Conservation (phyloP, 768 basidiomycete genomes). For the Pisolithus marmoratus region DNA sequence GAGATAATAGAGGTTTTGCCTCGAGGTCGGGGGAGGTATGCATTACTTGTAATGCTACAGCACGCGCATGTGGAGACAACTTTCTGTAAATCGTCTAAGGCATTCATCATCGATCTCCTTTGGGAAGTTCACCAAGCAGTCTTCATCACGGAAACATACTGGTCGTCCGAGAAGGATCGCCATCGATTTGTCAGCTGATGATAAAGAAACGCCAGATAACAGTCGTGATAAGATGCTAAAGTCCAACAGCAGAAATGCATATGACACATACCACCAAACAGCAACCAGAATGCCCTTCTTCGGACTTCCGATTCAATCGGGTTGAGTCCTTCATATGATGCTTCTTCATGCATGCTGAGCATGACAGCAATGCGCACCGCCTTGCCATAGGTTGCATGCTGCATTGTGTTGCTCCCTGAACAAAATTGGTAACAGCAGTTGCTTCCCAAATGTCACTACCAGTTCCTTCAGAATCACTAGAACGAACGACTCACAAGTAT, state of each 20-base stretch:
- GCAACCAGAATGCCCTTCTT: slow-evolving; percentile 83
- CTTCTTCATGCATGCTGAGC: slow-evolving; percentile 82
- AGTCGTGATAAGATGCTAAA: too few relatives aligned
- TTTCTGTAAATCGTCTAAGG: slow-evolving; percentile 13
- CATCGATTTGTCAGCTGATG: slow-evolving; percentile 82
- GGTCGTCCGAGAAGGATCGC: slow-evolving; percentile 82
- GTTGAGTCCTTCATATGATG: slow-evolving; percentile 76
- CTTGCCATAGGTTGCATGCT: slow-evolving; percentile 84
- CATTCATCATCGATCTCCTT: slow-evolving; percentile 88
- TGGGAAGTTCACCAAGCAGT: slow-evolving; percentile 85
- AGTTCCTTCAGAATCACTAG: not conserved
- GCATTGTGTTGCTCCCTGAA: slow-evolving; percentile 81
- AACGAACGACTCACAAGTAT: slow-evolving; percentile 62
- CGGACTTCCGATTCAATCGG: slow-evolving; percentile 86
- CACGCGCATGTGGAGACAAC: not conserved
- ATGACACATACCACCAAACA: slow-evolving; percentile 68
- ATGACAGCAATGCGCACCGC: slow-evolving; percentile 80
- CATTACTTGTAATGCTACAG: slow-evolving; percentile 71
- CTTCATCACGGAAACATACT: slow-evolving; percentile 83
- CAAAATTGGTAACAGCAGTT: slow-evolving; percentile 86
- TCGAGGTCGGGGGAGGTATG: slow-evolving; percentile 82
- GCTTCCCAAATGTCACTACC: slow-evolving; percentile 31
- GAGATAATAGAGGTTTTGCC: slow-evolving; percentile 81
- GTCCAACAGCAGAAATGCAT: not conserved
- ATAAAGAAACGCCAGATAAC: not conserved